These are phyloP conservation scores for Batkoa obscura DNA, from an alignment of 371 early-diverging fungal genomes.

Conservation along the genomic window DNA sequence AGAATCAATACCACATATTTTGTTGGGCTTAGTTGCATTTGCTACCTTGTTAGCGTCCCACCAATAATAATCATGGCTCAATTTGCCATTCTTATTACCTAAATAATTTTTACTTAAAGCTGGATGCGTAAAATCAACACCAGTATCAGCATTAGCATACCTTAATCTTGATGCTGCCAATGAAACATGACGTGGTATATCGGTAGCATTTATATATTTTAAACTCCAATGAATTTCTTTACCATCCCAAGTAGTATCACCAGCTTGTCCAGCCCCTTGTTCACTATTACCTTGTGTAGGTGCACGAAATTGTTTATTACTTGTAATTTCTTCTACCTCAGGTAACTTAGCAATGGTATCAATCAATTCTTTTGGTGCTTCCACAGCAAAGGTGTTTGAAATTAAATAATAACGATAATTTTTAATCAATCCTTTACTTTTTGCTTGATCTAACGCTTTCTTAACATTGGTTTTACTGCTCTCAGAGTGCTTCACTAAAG, in stretches of 20 bases:
- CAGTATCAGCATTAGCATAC: slow-evolving; percentile 21
- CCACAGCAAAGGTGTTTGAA: slow-evolving; percentile 1
- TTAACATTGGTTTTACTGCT: not conserved
- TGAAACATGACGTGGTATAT: not conserved
- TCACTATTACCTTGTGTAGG: not conserved
- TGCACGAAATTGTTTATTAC: not conserved
- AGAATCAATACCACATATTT: not conserved
- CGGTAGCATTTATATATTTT: not conserved
- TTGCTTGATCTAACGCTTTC: slow-evolving; percentile 10
- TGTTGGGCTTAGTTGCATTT: not conserved
- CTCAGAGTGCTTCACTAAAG: not conserved
- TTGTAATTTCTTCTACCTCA: slow-evolving; percentile 1
- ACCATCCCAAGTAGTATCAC: not conserved
- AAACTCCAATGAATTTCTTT: slow-evolving; percentile 1
- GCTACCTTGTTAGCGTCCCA: not conserved
- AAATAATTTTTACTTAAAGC: slow-evolving; percentile 33
- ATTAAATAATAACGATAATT: slow-evolving; percentile 2
- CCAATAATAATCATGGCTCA: not conserved
- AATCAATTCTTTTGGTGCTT: not conserved
- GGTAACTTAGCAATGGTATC: not conserved
- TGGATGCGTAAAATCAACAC: slow-evolving; percentile 42
- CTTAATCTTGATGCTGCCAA: not conserved
- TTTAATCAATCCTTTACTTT: too few relatives aligned
- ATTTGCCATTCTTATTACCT: not conserved
- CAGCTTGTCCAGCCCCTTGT: not conserved